phyloP scores from a whole-genome alignment of 306 rosid genomes.

The Datisca glomerata region DNA sequence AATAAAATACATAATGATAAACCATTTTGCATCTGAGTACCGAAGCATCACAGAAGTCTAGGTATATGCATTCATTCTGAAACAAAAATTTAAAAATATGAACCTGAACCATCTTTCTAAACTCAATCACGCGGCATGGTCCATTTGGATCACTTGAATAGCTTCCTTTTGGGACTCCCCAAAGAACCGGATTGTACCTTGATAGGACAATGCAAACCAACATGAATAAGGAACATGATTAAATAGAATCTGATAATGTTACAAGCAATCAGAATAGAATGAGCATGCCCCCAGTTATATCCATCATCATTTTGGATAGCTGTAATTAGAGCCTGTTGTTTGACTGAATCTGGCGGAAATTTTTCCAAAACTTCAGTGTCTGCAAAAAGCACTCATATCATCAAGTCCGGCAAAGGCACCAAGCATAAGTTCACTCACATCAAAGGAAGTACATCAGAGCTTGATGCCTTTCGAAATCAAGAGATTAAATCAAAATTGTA shows the following conservation, averaged over 20 bases:
- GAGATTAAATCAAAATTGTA: too few relatives aligned
- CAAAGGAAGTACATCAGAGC: background rate
- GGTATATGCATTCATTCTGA: background rate
- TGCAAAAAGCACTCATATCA: conserved; percentile 22
- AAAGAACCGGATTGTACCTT: conserved; percentile 93
- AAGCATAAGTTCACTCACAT: background rate
- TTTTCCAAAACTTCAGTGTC: conserved; percentile 56
- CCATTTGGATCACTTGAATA: conserved; percentile 83
- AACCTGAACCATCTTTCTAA: conserved; percentile 92
- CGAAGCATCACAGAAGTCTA: background rate
- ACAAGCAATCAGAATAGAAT: conserved; percentile 7
- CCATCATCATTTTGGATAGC: conserved; percentile 69
- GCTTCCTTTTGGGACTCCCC: conserved; percentile 99
- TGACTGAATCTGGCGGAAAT: conserved; percentile 77
- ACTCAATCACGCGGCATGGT: conserved; percentile 61
- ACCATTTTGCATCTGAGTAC: background rate
- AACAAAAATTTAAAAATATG: background rate
- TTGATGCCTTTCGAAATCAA: background rate
- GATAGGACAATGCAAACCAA: conserved; percentile 11
- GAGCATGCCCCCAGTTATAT: conserved; percentile 89
- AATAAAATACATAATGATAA: conserved; percentile 8
- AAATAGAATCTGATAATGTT: conserved; percentile 8
- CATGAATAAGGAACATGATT: conserved; percentile 11
- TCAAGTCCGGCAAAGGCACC: background rate
- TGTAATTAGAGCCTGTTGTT: conserved; percentile 77